A percentile compares a stretch with the other conserved stretches of the same genome.
Evolutionary conservation across 495 filamentous ascomycete species (phyloP).

Genomic region (Cudoniella acicularis): DNA sequence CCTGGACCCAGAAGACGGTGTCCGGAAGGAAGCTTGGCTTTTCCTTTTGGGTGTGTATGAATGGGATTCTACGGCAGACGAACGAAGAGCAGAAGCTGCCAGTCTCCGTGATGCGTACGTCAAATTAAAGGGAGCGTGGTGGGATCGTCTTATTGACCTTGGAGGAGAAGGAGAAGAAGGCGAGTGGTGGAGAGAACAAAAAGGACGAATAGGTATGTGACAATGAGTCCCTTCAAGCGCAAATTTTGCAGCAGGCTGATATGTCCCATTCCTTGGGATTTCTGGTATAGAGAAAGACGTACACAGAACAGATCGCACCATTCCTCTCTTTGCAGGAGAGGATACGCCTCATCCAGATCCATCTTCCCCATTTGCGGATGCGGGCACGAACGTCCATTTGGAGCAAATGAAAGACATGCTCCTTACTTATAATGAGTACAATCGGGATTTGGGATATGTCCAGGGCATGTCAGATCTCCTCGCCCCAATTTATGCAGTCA

Average conservation of each 20-base stretch:
- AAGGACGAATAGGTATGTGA: constrained; percentile 79
- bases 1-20: constrained; percentile 81
- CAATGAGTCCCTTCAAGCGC: constrained; percentile 5
- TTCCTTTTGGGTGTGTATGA: constrained; percentile 88
- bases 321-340: constrained; percentile 91
- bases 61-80: constrained; percentile 81
- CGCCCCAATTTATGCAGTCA: constrained; percentile 91
- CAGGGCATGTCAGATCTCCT: constrained; percentile 98
- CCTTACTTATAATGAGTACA: constrained; percentile 96
- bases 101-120: constrained; percentile 92
- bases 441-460: constrained; percentile 88
- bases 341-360: constrained; percentile 98
- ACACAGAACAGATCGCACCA: constrained; percentile 89
- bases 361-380: constrained; percentile 86
- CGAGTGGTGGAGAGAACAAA: constrained; percentile 96
- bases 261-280: constrained; percentile 35
- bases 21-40: constrained; percentile 93
- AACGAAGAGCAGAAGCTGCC: constrained; percentile 74
- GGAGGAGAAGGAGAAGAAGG: constrained; percentile 69
- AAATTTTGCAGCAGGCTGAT: constrained; percentile 17
- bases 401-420: constrained; percentile 99
- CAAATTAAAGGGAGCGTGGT: constrained; percentile 90
- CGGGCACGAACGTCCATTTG: constrained; percentile 93
- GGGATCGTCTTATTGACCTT: constrained; percentile 86
- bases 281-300: constrained; percentile 84